Percentiles rank a stretch among this genome's conserved stretches.
Evolutionary conservation across 352 stramenopile species (phyloP).

Genomic region (Phytophthora lateralis): DNA sequence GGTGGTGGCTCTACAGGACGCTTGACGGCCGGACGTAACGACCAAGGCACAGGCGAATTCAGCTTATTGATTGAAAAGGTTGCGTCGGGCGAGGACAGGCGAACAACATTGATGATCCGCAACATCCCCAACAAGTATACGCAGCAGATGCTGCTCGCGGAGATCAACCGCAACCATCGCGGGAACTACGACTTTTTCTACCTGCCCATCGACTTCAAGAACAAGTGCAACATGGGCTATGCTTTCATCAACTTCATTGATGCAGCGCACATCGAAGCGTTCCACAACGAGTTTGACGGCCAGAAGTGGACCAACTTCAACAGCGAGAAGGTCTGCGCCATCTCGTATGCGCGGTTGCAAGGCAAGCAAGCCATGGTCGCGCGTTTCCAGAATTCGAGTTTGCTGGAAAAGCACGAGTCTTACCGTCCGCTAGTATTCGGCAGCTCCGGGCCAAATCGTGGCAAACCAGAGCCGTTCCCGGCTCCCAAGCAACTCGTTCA

Average conservation of each 20-base stretch:
- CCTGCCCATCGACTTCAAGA: conserved; percentile 99
- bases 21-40: conserved; percentile 47
- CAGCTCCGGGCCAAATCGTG: conserved; percentile 72
- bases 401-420: conserved; percentile 93
- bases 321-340: conserved; percentile 98
- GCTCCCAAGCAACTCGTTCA: conserved; percentile 56
- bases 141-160: conserved; percentile 97
- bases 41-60: conserved; percentile 76
- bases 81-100: conserved; percentile 87
- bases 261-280: conserved; percentile 67
- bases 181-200: conserved; percentile 99
- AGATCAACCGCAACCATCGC: conserved; percentile 95
- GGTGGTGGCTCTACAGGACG: conserved; percentile 15
- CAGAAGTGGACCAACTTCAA: conserved; percentile 98
- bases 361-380: conserved; percentile 98
- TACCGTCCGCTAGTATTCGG: conserved; percentile 93
- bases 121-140: conserved; percentile 99
- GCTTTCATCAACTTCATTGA: conserved; percentile 99
- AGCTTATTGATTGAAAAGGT: conserved; percentile 80
- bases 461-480: conserved; percentile 72
- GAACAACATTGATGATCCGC: conserved; percentile 99
- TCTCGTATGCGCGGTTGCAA: conserved; percentile 98
- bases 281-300: conserved; percentile 85
- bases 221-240: conserved; percentile 99
- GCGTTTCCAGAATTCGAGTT: conserved; percentile 98